Base-by-base conservation (phyloP, 352 stramenopile genomes). In the Globisporangium abappressorium region DNA sequence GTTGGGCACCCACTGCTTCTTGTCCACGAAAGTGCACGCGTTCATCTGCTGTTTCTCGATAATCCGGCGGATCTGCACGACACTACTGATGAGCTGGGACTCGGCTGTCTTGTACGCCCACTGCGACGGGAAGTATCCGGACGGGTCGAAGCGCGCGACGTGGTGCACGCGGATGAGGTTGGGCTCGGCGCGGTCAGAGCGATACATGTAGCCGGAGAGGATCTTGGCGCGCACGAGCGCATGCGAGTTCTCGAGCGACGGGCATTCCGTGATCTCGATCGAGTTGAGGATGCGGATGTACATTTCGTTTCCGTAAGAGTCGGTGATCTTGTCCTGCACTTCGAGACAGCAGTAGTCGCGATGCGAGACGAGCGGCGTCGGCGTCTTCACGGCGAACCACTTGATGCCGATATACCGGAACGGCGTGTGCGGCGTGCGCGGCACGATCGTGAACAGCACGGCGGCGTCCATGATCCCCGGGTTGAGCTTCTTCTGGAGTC, bases 11-110 rank as follows among this genome's bases (percentile, higher is more conserved):
- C 87, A 95, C 65, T 90, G 85, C 64, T 76, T 75, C 70, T 89
- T 87, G 71, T 93, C 85, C n/a, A 95, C 79, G 47, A 94, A 92
- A 53, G 82, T 89, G 74, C 87, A 93, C 14, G 82, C 76, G 57
- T 90, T 93, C 85, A 95, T 93, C 69, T 95, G 87, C 68, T 92
- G 84, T 73, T 92, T 93, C 70, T 95, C 87, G 57, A 95, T 79
- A 65, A 95, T 82, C 34, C 87, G 82, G 36, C 84, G 80, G 65
- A 94, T 76, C 73, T 95, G 87, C 63, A 91, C 79, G 66, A 95
- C 78, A 70, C 80, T 86, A 64, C 75, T 89, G 28, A 94, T 74
- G 54, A 94, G 77, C 67, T 95, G 82, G 62, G 85, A 89, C 64
- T 95, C 87, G 20, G 87, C 86, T 20, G 85, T 92, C 74, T 93